Conservation (phyloP, 2,329 filamentous ascomycete genomes). For the Penicillium sp. region DNA sequence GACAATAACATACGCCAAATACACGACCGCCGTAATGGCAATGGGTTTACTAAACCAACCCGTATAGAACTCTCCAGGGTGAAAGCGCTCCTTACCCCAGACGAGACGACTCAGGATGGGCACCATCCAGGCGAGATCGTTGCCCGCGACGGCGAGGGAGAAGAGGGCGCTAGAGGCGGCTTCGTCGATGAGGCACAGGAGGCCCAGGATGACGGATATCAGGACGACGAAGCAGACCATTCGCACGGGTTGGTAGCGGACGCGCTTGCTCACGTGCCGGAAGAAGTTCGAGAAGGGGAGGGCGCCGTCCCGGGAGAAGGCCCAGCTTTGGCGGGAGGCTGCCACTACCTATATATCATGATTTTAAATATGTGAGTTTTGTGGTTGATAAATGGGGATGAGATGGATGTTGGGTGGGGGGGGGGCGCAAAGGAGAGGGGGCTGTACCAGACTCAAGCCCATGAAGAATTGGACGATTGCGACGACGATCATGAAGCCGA, state of each 20-base stretch:
- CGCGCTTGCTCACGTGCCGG: conserved; percentile 46
- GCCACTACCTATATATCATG: conserved; percentile 42
- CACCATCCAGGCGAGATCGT: conserved; percentile 51
- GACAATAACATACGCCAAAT: conserved; percentile 48
- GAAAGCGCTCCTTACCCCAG: conserved; percentile 51
- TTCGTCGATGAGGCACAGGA: conserved; percentile 49
- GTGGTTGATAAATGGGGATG: conserved; percentile 6
- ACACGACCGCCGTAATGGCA: conserved; percentile 47
- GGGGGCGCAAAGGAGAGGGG: background rate
- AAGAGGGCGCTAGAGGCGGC: conserved; percentile 52
- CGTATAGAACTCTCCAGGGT: conserved; percentile 52
- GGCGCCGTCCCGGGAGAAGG: conserved; percentile 53
- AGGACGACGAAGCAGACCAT: conserved; percentile 49
- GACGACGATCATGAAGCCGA: conserved; percentile 51
- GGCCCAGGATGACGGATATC: conserved; percentile 46
- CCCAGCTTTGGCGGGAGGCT: conserved; percentile 53
- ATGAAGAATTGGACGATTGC: conserved; percentile 57
- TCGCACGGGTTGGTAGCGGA: conserved; percentile 51
- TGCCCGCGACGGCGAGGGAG: conserved; percentile 46
- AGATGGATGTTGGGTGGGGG: too few relatives aligned
- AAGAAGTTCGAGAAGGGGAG: conserved; percentile 52
- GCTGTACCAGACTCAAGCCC: conserved; percentile 45
- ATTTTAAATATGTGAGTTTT: too few relatives aligned
- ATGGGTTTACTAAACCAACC: conserved; percentile 47
- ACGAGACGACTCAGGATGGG: conserved; percentile 50